A percentile compares a stretch with the other conserved stretches of the same genome.
Conservation (phyloP, 768 basidiomycete genomes). For the Phanerochaete carnosa region DNA sequence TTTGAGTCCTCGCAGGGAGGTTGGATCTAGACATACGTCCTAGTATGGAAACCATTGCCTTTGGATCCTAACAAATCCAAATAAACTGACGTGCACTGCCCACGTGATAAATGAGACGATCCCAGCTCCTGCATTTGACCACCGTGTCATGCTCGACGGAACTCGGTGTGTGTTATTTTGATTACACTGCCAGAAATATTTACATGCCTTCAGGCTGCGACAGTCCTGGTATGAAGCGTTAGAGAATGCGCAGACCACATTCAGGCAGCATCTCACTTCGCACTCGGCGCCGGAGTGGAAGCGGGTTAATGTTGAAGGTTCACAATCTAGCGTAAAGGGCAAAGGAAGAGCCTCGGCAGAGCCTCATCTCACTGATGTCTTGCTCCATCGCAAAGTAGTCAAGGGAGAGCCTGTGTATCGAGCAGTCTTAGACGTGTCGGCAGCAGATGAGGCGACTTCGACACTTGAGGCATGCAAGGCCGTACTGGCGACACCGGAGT, state of each 20-base stretch:
- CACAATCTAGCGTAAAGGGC: slow-evolving; percentile 50
- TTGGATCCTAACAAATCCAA: slow-evolving; percentile 2
- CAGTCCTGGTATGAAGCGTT: slow-evolving; percentile 82
- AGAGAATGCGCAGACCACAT: slow-evolving; percentile 69
- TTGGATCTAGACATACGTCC: not conserved
- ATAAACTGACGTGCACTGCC: slow-evolving; percentile 1
- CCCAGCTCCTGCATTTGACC: not conserved
- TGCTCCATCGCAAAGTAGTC: slow-evolving; percentile 68
- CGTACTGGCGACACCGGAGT: slow-evolving; percentile 80
- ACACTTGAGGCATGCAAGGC: slow-evolving; percentile 79
- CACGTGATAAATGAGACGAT: slow-evolving; percentile 1
- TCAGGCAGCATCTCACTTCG: slow-evolving; percentile 74
- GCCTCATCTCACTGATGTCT: slow-evolving; percentile 68
- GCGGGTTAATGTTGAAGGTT: slow-evolving; percentile 47
- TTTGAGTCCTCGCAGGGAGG: no score
- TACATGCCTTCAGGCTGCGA: slow-evolving; percentile 50
- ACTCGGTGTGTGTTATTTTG: slow-evolving; percentile 41
- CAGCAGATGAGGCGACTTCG: slow-evolving; percentile 53
- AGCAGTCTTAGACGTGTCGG: slow-evolving; percentile 75
- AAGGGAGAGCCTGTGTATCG: slow-evolving; percentile 82
- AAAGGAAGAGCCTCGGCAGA: slow-evolving; percentile 49
- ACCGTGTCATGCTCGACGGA: slow-evolving; percentile 52
- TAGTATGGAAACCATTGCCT: not conserved
- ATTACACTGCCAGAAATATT: not conserved
- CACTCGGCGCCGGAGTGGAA: slow-evolving; percentile 76